Evolutionary conservation across 2,329 filamentous ascomycete species (phyloP).

Genomic region (Coniochaeta sp.): DNA sequence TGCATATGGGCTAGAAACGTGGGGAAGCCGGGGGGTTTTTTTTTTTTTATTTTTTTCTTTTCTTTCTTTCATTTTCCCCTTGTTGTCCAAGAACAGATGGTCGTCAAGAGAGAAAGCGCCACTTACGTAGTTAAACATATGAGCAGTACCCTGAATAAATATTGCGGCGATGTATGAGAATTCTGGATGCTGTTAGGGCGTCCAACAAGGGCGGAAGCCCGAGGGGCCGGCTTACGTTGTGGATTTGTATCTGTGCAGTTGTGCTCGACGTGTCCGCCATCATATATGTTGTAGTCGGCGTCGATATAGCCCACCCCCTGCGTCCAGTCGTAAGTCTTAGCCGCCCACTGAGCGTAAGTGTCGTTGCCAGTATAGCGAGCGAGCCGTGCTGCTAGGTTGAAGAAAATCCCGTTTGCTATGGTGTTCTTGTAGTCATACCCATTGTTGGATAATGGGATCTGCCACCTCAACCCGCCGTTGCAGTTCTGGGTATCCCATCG

Average conservation of each 20-base stretch:
- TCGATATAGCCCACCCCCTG: slow-evolving; percentile 36
- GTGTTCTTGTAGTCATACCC: slow-evolving; percentile 57
- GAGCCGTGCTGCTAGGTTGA: slow-evolving; percentile 43
- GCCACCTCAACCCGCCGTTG: slow-evolving; percentile 53
- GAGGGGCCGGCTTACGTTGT: slow-evolving; percentile 28
- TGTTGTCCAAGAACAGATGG: no score
- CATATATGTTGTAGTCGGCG: slow-evolving; percentile 50
- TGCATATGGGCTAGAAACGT: background rate
- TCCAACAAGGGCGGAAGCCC: no score
- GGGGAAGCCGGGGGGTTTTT: no score
- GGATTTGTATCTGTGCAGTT: slow-evolving; percentile 50
- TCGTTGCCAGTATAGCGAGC: slow-evolving; percentile 48
- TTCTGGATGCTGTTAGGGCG: no score
- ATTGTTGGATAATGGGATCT: slow-evolving; percentile 53
- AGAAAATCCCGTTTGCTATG: slow-evolving; percentile 32
- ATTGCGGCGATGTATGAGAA: slow-evolving; percentile 56
- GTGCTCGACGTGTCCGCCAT: slow-evolving; percentile 43
- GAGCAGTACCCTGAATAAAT: slow-evolving; percentile 50
- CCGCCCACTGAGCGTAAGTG: slow-evolving; percentile 46
- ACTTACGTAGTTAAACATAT: slow-evolving; percentile 55
- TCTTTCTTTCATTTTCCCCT: no score
- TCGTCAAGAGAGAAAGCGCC: no score
- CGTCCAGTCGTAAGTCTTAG: slow-evolving; percentile 45
- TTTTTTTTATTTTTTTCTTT: no score
- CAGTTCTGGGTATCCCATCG: slow-evolving; percentile 54